Percentiles rank a stretch among this genome's conserved stretches.
Evolutionary conservation across 768 basidiomycete genomes (phyloP).

Genomic region (Galerina sulciceps): DNA sequence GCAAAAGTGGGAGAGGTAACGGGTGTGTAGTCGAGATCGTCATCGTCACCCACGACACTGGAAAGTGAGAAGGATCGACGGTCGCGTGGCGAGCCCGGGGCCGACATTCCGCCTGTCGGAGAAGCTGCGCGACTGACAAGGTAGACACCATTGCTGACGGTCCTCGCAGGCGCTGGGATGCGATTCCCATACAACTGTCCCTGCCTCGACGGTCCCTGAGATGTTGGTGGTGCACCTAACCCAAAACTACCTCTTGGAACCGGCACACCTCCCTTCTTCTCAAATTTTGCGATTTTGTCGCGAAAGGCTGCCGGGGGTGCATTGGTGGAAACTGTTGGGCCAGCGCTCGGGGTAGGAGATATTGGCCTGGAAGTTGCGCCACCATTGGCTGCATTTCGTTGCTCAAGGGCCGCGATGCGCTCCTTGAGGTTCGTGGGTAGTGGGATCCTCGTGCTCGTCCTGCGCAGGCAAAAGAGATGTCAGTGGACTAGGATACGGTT

Average conservation of each 20-base stretch:
- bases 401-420: constrained; percentile 82
- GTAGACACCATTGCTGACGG: constrained; percentile 29
- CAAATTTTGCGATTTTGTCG: constrained; percentile 82
- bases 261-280: constrained; percentile 76
- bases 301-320: constrained; percentile 36
- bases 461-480: constrained; percentile 1
- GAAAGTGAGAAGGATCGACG: constrained; percentile 38
- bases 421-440: constrained; percentile 68
- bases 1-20: constrained; percentile 33
- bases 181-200: constrained; percentile 80
- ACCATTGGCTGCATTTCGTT: constrained; percentile 43
- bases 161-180: constrained; percentile 48
- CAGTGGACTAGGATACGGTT: neutral
- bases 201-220: constrained; percentile 51
- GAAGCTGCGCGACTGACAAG: constrained; percentile 30
- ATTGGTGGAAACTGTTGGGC: constrained; percentile 27
- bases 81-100: constrained; percentile 10
- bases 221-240: constrained; percentile 64
- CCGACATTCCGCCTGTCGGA: constrained; percentile 16
- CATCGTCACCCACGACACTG: constrained; percentile 25
- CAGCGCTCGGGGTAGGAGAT: constrained; percentile 29
- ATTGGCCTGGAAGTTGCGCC: constrained; percentile 27
- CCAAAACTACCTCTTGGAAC: constrained; percentile 79
- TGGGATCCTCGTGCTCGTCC: constrained; percentile 35
- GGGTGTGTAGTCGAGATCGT: constrained; percentile 28